Percentiles rank a stretch among this genome's conserved stretches.
These are phyloP conservation scores for Hyphodiscus hymeniophilus DNA, from an alignment of 495 filamentous ascomycete species.

Conservation along the genomic window DNA sequence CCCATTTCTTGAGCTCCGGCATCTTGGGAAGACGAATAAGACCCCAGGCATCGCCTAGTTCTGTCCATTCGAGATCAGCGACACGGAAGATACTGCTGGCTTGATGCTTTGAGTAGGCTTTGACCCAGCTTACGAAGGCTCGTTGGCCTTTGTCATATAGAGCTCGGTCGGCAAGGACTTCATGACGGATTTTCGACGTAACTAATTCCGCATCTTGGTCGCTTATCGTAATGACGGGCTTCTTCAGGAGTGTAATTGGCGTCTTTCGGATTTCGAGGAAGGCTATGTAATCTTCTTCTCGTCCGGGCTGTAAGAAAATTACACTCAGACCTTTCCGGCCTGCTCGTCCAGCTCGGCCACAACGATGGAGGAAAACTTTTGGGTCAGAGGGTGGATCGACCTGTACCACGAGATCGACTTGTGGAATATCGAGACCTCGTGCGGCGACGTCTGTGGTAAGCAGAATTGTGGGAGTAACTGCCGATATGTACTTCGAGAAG, in stretches of 20 bases:
- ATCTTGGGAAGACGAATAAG: constrained; percentile 85
- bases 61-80: constrained; percentile 73
- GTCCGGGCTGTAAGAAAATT: constrained; percentile 70
- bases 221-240: constrained; percentile 38
- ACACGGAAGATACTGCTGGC: constrained; percentile 86
- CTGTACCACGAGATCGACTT: constrained; percentile 89
- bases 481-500: constrained; percentile 66
- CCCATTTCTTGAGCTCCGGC: constrained; percentile 73
- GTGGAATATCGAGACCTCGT: constrained; percentile 86
- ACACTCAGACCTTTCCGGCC: constrained; percentile 80
- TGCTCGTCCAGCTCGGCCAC: constrained; percentile 85
- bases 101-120: constrained; percentile 85
- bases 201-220: constrained; percentile 46
- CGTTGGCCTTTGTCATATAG: constrained; percentile 81
- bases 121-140: constrained; percentile 88
- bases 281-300: constrained; percentile 80
- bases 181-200: constrained; percentile 48
- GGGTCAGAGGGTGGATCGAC: constrained; percentile 87
- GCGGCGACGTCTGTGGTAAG: constrained; percentile 80
- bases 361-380: constrained; percentile 91
- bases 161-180: constrained; percentile 64
- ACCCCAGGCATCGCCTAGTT: constrained; percentile 72
- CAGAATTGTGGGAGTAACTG: constrained; percentile 63
- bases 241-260: constrained; percentile 57
- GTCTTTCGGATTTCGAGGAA: constrained; percentile 88